Evolutionary conservation across 345 rosid genomes (phyloP).

Genomic region (Cochlearia excelsa): DNA sequence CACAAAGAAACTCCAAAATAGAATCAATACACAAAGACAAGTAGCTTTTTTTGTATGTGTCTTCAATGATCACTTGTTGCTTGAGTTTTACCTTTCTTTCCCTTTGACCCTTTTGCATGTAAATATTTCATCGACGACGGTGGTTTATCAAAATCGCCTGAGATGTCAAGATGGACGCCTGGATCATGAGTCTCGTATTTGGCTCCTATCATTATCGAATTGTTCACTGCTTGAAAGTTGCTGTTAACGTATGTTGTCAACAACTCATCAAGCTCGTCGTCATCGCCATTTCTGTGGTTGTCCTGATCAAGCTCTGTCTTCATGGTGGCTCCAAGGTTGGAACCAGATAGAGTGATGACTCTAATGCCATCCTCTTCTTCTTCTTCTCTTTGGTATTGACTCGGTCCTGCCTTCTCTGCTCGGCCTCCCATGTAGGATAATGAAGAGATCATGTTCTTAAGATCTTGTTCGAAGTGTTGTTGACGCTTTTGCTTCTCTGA

Average conservation of each 20-base stretch:
- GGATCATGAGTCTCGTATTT: conserved; percentile 74
- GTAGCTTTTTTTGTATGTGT: conserved; percentile 12
- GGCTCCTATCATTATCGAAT: conserved; percentile 76
- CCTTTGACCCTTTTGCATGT: conserved; percentile 16
- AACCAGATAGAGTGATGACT: conserved; percentile 75
- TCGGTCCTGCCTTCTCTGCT: conserved; percentile 44
- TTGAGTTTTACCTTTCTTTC: conserved; percentile 21
- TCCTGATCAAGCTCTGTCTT: conserved; percentile 48
- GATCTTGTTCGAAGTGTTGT: conserved; percentile 29
- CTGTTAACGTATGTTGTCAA: conserved; percentile 71
- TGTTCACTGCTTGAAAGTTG: conserved; percentile 86
- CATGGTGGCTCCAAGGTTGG: conserved; percentile 75
- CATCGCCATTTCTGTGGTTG: conserved; percentile 12
- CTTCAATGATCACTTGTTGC: conserved; percentile 20
- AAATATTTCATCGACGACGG: conserved; percentile 4
- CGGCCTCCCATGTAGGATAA: conserved; percentile 20
- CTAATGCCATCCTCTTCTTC: conserved; percentile 43
- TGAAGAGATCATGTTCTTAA: conserved; percentile 32
- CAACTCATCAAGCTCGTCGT: conserved; percentile 40
- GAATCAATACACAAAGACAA: conserved; percentile 2
- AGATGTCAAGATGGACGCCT: conserved; percentile 77
- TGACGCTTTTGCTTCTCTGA: conserved; percentile 26
- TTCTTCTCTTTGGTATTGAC: conserved; percentile 38
- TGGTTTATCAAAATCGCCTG: conserved; percentile 39
- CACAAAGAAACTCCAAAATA: not conserved